Evolutionary conservation across 805 yeast species (phyloP), one percentile per base, ranked within the genome.

Genomic region (Saturnispora dispora): DNA sequence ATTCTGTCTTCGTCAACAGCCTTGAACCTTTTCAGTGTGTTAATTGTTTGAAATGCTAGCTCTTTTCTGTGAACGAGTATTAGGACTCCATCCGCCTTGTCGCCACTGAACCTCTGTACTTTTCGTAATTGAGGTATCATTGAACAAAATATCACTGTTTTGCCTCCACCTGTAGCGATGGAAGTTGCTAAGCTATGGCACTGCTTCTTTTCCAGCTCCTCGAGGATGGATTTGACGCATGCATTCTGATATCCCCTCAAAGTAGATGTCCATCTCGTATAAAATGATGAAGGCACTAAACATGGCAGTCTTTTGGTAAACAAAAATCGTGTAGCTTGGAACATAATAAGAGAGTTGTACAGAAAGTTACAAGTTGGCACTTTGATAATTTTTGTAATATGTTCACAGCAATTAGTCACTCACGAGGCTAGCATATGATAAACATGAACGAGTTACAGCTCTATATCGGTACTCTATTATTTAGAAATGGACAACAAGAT

Each of bases 151-250:
- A 87, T 81, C 11, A 88, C 88, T 0, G 97, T 90, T 60, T 90
- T 90, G 5, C 98, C 98, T 11, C 96, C 93, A 0, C 98, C 98
- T 0, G 98, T 91, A 13, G 96, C 96, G 37, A 90, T 65, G 28
- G 88, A 84, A 2, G 88, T 89, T 0, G 91, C 96, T 0, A 88
- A 77, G 46, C 93, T 71, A 18, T 73, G 65, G 2, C 65, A 58
- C 1, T 57, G 30, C 0, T 66, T 59, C 2, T 84, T 5, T 5
- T 45, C 18, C 11, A 59, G 62, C 0, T 87, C 75, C 0, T 64
- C 57, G 1, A 80, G 57, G 33, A 90, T 80, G 0, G 72, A 63
- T 1, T 75, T 62, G 2, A 89, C 76, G 48, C 95, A 90, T 43
- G 83, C 82, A 27, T 73, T 66, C 62, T 90, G 97, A 63, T 90